Evolutionary conservation across 345 rosid species (phyloP).

Genomic region (Hirschfeldia incana): DNA sequence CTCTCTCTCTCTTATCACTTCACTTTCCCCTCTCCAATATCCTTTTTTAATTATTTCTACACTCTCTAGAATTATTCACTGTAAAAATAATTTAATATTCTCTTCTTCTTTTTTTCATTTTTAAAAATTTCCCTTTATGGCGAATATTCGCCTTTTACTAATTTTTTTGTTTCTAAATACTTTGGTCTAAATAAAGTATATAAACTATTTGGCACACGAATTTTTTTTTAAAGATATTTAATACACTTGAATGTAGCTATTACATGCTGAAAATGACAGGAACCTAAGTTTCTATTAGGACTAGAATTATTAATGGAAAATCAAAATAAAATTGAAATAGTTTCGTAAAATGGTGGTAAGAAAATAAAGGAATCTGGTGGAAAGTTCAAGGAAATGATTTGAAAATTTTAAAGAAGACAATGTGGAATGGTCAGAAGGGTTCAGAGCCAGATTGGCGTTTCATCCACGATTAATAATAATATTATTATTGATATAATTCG

Average conservation of each 20-base stretch:
- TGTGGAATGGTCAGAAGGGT: background rate
- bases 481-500: background rate
- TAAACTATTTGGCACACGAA: background rate
- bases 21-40: background rate
- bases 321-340: background rate
- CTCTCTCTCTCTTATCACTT: background rate
- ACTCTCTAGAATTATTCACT: background rate
- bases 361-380: background rate
- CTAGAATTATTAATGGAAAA: background rate
- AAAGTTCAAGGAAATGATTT: background rate
- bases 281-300: no score
- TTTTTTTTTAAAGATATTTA: background rate
- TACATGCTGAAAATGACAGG: background rate
- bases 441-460: conserved; percentile 1
- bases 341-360: background rate
- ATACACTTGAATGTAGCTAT: background rate
- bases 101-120: background rate
- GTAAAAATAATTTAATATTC: background rate
- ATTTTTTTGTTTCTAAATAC: background rate
- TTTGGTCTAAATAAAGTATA: background rate
- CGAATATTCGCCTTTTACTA: background rate
- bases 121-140: background rate
- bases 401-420: background rate
- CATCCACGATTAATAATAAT: background rate
- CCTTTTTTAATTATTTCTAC: background rate